Base-by-base conservation (phyloP, 441 rosid genomes). In the Mallotus japonicus region DNA sequence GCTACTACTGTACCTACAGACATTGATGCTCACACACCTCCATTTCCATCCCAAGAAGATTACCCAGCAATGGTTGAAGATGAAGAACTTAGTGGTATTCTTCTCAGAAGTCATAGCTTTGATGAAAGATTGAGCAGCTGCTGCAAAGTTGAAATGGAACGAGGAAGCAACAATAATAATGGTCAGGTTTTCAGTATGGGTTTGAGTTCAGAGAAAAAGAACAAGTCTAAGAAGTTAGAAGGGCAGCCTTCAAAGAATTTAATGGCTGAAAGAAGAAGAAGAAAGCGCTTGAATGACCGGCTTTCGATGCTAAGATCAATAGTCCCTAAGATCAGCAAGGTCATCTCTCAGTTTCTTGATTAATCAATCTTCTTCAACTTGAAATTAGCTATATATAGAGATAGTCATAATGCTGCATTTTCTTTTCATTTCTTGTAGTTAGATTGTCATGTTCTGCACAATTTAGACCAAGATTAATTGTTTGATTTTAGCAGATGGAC, bases 241-340 rank as follows among this genome's bases (percentile, higher is more conserved):
- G 98, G 98, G 16, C 97, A 93, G 77, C 98, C 98, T n/a, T 93
- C 98, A 6, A 93, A 93, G 88, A 93, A 93, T 80, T 77, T 93
- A 55, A 93, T 93, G 97, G 98, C 98, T 0, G 97, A 93, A 80
- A 84, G 97, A 64, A 88, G 98, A 57, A 84, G 98, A 73, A 89
- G 98, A 70, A 94, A 94, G 87, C 77, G 97, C 54, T 84, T 94
- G 69, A 92, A 94, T 73, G 99, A 94, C 78, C 82, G 97, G 34
- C 96, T 94, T 54, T 90, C 97, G 58, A 94, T 94, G 99, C 90
- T 94, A 72, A 85, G 99, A 85, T 94, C 98, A 76, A 89, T 94
- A 37, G 98, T 94, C 55, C 98, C 97, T 6, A 94, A 92, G 88
- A 92, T 92, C 83, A 90, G 97, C 84, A 94, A 94, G 97, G 97